Conservation (phyloP, 2,329 filamentous ascomycete species). For the Aspergillus novoparasiticus region DNA sequence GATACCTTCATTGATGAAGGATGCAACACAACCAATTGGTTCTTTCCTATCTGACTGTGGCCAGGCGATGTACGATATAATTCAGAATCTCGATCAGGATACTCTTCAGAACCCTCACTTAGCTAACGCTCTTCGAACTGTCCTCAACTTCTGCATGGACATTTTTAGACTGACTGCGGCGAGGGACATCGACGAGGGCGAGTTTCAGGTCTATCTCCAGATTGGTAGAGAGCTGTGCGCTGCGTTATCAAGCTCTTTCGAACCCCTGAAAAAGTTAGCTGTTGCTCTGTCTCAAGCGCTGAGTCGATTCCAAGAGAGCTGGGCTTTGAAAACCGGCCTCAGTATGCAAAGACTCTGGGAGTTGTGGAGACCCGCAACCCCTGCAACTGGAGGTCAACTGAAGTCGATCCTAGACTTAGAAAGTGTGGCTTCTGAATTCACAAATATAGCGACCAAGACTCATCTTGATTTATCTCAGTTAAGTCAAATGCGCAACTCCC, state of each 20-base stretch:
- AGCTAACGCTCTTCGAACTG: constrained; percentile 30
- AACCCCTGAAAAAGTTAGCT: constrained; percentile 30
- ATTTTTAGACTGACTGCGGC: constrained; percentile 47
- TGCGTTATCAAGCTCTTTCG: constrained; percentile 34
- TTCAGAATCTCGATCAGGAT: constrained; percentile 33
- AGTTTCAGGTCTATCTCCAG: constrained; percentile 58
- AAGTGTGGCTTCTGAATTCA: constrained; percentile 38
- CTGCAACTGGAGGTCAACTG: constrained; percentile 39
- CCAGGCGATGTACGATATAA: constrained; percentile 37
- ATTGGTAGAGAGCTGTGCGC: constrained; percentile 38
- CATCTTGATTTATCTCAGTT: constrained; percentile 39
- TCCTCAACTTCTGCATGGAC: constrained; percentile 52
- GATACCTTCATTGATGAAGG: constrained; percentile 45
- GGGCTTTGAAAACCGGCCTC: constrained; percentile 72
- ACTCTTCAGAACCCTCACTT: constrained; percentile 28
- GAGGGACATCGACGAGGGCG: constrained; percentile 52
- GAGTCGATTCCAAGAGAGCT: constrained; percentile 67
- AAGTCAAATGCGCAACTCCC: constrained; percentile 38
- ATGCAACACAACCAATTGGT: constrained; percentile 44
- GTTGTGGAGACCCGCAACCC: constrained; percentile 64
- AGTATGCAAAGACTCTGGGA: constrained; percentile 82
- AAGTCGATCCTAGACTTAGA: constrained; percentile 40
- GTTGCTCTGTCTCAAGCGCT: constrained; percentile 36
- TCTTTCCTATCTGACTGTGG: constrained; percentile 42
- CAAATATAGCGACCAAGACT: constrained; percentile 39